phyloP scores from a whole-genome alignment of 164 flowering plant species.

The Saururus chinensis region DNA sequence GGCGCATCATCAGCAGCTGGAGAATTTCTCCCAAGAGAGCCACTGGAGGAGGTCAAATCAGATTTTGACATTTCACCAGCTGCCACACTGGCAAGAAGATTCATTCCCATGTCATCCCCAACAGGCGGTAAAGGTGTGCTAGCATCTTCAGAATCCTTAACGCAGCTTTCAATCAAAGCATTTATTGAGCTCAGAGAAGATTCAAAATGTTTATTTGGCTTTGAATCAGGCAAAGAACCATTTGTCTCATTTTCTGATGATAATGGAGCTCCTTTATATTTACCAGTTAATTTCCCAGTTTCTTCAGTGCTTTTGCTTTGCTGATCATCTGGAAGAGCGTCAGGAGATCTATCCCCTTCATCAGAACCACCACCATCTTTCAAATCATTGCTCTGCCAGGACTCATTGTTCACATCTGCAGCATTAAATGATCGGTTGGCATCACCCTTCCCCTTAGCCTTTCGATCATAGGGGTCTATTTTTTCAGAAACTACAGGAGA shows the following conservation, averaged over 20 bases:
- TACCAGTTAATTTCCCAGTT: slow-evolving; percentile 9
- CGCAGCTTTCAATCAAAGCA: slow-evolving; percentile 57
- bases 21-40: slow-evolving; percentile 33
- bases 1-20: slow-evolving; percentile 21
- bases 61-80: slow-evolving; percentile 70
- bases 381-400: slow-evolving; percentile 52
- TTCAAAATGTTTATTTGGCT: slow-evolving; percentile 30
- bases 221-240: slow-evolving; percentile 8
- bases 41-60: slow-evolving; percentile 29
- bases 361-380: slow-evolving; percentile 48
- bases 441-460: slow-evolving; percentile 38
- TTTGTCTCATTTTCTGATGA: slow-evolving; percentile 18
- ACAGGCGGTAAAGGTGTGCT: slow-evolving; percentile 30
- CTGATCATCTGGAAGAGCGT: slow-evolving; percentile 29
- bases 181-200: slow-evolving; percentile 48
- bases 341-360: slow-evolving; percentile 45
- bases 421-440: slow-evolving; percentile 19
- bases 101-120: slow-evolving; percentile 84
- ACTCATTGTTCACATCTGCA: slow-evolving; percentile 40
- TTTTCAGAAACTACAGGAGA: slow-evolving; percentile 54
- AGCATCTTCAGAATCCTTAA: slow-evolving; percentile 33
- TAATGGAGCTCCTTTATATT: slow-evolving; percentile 8
- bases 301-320: slow-evolving; percentile 25
- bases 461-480: slow-evolving; percentile 40
- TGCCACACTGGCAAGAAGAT: slow-evolving; percentile 92